Evolutionary conservation across 495 filamentous ascomycete species (phyloP).

Genomic region (Penicillium antarcticum): DNA sequence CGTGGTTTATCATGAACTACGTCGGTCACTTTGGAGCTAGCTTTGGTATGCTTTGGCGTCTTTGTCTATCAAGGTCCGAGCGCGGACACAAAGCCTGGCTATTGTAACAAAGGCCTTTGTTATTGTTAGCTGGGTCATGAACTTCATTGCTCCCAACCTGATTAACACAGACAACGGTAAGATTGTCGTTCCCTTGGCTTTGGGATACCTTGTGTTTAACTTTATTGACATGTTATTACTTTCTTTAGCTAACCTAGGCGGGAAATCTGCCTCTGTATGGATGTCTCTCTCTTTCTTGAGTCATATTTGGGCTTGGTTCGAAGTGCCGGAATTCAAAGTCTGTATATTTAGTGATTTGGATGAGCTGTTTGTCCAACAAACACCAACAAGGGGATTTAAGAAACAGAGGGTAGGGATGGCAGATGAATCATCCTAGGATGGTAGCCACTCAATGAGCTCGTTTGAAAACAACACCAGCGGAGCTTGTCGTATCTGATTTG

Average conservation of each 20-base stretch:
- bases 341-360: constrained; percentile 2
- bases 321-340: constrained; percentile 8
- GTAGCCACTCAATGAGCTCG: too few species aligned
- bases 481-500: too few species aligned
- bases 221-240: not conserved
- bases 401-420: too few species aligned
- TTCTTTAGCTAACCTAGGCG: constrained; percentile 6
- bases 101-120: constrained; percentile 9
- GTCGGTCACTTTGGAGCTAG: not conserved
- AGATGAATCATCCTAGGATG: too few species aligned
- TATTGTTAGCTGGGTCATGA: constrained; percentile 10
- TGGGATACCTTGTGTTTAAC: not conserved
- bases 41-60: not conserved
- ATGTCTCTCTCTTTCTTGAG: constrained; percentile 5
- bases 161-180: constrained; percentile 11
- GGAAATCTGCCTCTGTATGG: constrained; percentile 9
- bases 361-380: not conserved
- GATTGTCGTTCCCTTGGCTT: not conserved
- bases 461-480: too few species aligned
- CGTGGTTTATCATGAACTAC: constrained; percentile 8
- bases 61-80: constrained; percentile 4
- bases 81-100: constrained; percentile 6
- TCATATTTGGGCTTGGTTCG: constrained; percentile 5
- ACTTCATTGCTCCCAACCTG: constrained; percentile 1
- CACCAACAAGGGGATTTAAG: not conserved